These are phyloP conservation scores for Calocera viscosa DNA, from an alignment of 768 basidiomycete genomes.

Conservation along the genomic window DNA sequence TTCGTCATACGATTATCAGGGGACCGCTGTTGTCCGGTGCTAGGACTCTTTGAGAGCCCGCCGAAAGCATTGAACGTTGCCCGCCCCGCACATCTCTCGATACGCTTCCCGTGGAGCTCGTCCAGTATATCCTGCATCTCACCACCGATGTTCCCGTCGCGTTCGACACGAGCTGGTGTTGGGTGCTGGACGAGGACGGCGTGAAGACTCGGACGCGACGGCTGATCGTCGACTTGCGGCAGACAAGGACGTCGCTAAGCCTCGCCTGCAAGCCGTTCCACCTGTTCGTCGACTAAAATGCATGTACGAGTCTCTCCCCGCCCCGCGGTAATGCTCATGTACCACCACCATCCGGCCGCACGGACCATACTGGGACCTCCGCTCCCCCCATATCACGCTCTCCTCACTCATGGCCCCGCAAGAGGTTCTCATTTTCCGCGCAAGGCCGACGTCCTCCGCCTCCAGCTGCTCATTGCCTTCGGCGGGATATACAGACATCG, in stretches of 20 bases:
- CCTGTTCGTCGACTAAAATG: background rate
- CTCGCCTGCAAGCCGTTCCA: background rate
- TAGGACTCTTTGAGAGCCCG: no score
- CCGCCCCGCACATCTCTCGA: no score
- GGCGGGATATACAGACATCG: slow-evolving; percentile 29
- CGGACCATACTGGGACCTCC: slow-evolving; percentile 6
- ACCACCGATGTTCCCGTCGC: background rate
- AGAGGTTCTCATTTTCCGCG: slow-evolving; percentile 24
- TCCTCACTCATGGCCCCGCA: background rate
- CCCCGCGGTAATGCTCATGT: slow-evolving; percentile 1
- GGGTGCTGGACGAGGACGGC: background rate
- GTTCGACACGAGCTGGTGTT: background rate
- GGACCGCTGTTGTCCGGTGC: no score
- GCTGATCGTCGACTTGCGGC: background rate
- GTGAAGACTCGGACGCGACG: background rate
- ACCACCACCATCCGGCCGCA: slow-evolving; percentile 1
- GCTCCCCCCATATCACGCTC: background rate
- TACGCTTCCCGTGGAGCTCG: background rate
- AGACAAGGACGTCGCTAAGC: background rate
- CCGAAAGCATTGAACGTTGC: no score
- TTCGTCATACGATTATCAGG: no score
- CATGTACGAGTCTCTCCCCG: no score
- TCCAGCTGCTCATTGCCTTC: slow-evolving; percentile 24
- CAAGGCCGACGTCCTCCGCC: slow-evolving; percentile 25
- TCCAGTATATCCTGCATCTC: background rate